These are phyloP conservation scores for Phialophora tarda DNA, from an alignment of 2,329 filamentous ascomycete species.

Conservation along the genomic window DNA sequence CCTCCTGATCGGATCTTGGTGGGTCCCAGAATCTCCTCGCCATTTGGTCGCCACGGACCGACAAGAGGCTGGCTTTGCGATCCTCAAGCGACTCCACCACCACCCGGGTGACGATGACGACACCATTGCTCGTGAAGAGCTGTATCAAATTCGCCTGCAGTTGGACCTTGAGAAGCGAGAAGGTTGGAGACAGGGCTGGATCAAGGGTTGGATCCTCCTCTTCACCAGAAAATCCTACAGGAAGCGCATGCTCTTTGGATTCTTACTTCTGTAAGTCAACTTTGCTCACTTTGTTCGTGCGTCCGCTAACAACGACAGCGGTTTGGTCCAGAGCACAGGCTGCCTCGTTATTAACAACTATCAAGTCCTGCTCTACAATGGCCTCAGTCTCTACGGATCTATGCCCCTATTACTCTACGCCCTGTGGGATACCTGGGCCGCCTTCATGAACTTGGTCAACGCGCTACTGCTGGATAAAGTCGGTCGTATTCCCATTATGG, in stretches of 20 bases:
- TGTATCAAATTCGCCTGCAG: conserved; percentile 44
- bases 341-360: conserved; percentile 52
- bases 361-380: conserved; percentile 51
- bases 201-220: conserved; percentile 29
- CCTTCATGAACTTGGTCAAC: conserved; percentile 28
- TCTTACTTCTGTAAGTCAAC: conserved; percentile 40
- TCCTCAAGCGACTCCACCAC: conserved; percentile 26
- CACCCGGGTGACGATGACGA: conserved; percentile 47
- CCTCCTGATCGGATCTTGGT: conserved; percentile 23
- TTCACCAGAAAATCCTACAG: conserved; percentile 31
- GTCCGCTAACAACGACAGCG: conserved; percentile 14
- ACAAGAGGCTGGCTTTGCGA: conserved; percentile 21
- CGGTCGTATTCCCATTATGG: conserved; percentile 30
- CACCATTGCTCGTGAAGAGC: conserved; percentile 46
- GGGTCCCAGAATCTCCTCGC: conserved; percentile 27
- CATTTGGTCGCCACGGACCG: conserved; percentile 21
- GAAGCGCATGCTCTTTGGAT: conserved; percentile 33
- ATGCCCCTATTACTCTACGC: conserved; percentile 54
- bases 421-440: conserved; percentile 44
- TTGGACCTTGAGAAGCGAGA: conserved; percentile 31
- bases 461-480: conserved; percentile 27
- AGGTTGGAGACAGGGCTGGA: conserved; percentile 30
- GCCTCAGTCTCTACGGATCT: conserved; percentile 48
- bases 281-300: conserved; percentile 35
- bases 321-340: conserved; percentile 25